Evolutionary conservation across 2,329 filamentous ascomycete species (phyloP), one percentile per base, ranked within the genome.

Genomic region (Arachnomyces sp.): DNA sequence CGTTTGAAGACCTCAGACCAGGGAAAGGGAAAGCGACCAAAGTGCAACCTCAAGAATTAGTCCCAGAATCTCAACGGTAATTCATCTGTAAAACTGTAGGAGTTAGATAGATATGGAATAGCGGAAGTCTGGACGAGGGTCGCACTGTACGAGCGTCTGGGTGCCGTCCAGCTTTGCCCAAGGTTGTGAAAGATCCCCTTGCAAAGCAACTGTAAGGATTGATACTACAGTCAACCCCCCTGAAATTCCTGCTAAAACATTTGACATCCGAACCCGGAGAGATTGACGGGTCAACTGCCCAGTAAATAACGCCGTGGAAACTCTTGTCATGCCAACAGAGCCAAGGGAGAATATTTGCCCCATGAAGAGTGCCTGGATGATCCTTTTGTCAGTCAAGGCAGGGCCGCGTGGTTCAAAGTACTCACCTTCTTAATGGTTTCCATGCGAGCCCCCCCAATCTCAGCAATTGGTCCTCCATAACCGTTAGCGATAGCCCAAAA

Each of bases 1-100:
- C 42, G 42, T 44, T 14, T 42, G 38, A 4, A 44, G 30, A 18
- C 38, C 38, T 38, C 42, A 44, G 17, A 44, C 16, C 11, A 44
- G 38, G 14, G 33, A 38, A 20, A 42, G n/a, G 14, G 28, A 42
- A 34, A 42, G 17, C n/a, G 28, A 14, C 38, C 38, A 44, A 13
- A 44, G 34, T 7, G 33, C 34, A 25, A 38, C 12, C 39, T 44
- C 42, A 8, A 44, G 6, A 18, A 30, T 3, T 12, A 44, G 39
- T 2, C 39, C 42, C n/a, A 17, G 4, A 29, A 17, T 17, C 15
- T 40, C 38, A 17, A 40, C 31, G 5, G 31, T 18, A 8, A 40
- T 30, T 18, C 16, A 40, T 28, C 38, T 30, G 25, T 28, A 28
- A 12, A 40, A 40, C 38, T 40, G n/a, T 7, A 35, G 7, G 13